These are phyloP conservation scores for Sapria himalayana DNA, from an alignment of 345 rosid genomes.

Conservation along the genomic window DNA sequence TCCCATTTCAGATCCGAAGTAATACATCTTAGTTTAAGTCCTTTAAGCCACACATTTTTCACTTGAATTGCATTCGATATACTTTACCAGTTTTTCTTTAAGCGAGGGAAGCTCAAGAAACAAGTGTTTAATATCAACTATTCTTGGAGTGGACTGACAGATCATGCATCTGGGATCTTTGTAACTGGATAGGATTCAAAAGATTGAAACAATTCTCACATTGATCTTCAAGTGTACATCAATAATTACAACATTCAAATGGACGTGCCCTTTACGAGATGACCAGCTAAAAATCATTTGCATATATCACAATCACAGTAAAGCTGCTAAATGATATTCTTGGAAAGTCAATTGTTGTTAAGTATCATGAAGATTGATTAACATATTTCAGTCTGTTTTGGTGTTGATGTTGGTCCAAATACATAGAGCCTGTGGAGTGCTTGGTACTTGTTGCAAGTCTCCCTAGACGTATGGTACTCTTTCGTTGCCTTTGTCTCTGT, in stretches of 20 bases:
- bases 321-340: too few relatives aligned
- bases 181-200: neutral
- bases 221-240: neutral
- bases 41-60: conserved; percentile 2
- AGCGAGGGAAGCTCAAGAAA: conserved; percentile 7
- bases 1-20: conserved; percentile 4
- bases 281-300: neutral
- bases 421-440: too few relatives aligned
- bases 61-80: conserved; percentile 5
- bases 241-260: neutral
- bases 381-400: too few relatives aligned
- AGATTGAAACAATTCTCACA: conserved; percentile 3
- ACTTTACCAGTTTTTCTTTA: conserved; percentile 1
- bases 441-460: too few relatives aligned
- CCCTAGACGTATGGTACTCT: too few relatives aligned
- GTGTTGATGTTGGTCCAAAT: too few relatives aligned
- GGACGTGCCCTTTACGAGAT: conserved; percentile 3
- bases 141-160: neutral
- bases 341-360: too few relatives aligned
- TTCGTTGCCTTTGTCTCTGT: too few relatives aligned
- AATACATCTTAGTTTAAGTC: neutral
- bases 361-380: too few relatives aligned
- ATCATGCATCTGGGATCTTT: conserved; percentile 6
- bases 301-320: conserved; percentile 6
- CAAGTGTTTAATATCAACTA: conserved; percentile 1